A percentile compares a stretch with the other conserved stretches of the same genome.
Conservation (phyloP, 208 protist genomes). For the Acanthamoeba sp. region DNA sequence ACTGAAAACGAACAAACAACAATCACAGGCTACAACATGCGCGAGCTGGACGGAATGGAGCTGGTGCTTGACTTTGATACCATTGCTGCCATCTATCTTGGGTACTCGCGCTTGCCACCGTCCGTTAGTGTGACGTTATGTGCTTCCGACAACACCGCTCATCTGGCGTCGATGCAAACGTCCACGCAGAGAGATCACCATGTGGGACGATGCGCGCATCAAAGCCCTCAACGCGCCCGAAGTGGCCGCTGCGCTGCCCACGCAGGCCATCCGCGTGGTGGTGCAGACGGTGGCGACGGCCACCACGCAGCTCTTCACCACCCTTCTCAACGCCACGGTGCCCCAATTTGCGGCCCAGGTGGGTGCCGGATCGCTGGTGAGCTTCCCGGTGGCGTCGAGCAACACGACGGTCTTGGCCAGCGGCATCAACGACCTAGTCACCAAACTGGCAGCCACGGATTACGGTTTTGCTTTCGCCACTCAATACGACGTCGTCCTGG, state of each 20-base stretch:
- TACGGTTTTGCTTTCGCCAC: neutral
- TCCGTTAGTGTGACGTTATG: too few relatives aligned
- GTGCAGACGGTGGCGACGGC: neutral
- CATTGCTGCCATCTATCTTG: neutral
- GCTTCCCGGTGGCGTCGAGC: neutral
- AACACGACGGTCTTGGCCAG: neutral
- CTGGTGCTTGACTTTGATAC: neutral
- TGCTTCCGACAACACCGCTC: too few relatives aligned
- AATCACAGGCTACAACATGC: neutral
- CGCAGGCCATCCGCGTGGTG: neutral
- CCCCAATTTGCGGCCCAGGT: neutral
- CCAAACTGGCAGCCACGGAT: neutral
- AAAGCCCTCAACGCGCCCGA: neutral
- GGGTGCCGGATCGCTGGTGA: neutral
- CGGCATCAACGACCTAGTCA: neutral
- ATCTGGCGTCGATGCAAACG: too few relatives aligned
- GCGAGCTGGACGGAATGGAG: neutral
- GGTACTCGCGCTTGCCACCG: neutral
- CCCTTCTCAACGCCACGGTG: neutral
- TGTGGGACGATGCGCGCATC: conserved; percentile 14
- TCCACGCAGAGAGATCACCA: neutral
- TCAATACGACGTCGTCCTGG: neutral
- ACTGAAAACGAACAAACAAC: too few relatives aligned
- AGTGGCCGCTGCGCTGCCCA: neutral
- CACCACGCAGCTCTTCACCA: neutral